A percentile compares a stretch with the other conserved stretches of the same genome.
phyloP scores from a whole-genome alignment of 495 filamentous ascomycete species.

The Haplographium delicatum region DNA sequence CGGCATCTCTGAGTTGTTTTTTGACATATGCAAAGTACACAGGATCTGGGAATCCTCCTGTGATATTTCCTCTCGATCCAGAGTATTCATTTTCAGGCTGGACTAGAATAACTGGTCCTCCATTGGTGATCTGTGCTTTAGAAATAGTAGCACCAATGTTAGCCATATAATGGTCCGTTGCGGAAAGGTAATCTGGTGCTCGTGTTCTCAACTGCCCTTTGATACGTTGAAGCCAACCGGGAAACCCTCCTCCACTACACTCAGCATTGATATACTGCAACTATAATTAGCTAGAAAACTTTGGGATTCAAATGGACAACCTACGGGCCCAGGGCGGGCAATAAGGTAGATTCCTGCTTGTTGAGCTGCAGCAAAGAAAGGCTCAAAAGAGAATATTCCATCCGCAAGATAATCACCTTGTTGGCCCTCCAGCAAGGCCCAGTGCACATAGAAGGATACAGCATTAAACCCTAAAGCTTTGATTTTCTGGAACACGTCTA shows the following conservation, averaged over 20 bases:
- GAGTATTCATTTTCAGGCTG: slow-evolving; percentile 81
- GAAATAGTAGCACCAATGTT: slow-evolving; percentile 60
- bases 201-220: slow-evolving; percentile 55
- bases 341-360: slow-evolving; percentile 69
- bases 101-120: slow-evolving; percentile 68
- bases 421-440: slow-evolving; percentile 75
- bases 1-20: slow-evolving; percentile 59
- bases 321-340: slow-evolving; percentile 36
- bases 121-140: slow-evolving; percentile 71
- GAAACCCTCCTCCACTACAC: slow-evolving; percentile 51
- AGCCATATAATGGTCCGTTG: slow-evolving; percentile 57
- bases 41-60: slow-evolving; percentile 46
- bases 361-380: slow-evolving; percentile 66
- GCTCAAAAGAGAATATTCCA: slow-evolving; percentile 62
- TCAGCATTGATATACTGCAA: slow-evolving; percentile 55
- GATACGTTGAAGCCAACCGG: slow-evolving; percentile 51
- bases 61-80: slow-evolving; percentile 11
- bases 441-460: slow-evolving; percentile 72
- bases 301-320: slow-evolving; percentile 23
- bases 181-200: slow-evolving; percentile 54
- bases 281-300: slow-evolving; percentile 12
- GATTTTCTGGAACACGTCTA: slow-evolving; percentile 76
- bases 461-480: slow-evolving; percentile 70
- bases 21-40: slow-evolving; percentile 67
- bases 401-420: slow-evolving; percentile 62